phyloP scores from a whole-genome alignment of 495 filamentous ascomycete genomes.

The Penicillium argentinense region DNA sequence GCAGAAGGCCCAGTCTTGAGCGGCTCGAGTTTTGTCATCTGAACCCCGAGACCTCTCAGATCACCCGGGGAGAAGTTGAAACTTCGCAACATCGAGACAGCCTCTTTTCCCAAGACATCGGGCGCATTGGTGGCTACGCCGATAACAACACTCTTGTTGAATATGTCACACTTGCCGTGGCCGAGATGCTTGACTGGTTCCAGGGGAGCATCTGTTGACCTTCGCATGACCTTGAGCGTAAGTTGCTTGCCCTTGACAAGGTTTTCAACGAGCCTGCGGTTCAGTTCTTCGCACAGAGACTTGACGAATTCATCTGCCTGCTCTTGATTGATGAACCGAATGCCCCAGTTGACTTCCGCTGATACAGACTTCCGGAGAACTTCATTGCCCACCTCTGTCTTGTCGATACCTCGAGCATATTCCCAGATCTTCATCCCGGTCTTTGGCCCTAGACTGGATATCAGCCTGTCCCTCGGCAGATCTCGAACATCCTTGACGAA shows the following conservation, averaged over 20 bases:
- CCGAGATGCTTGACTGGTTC: constrained; percentile 94
- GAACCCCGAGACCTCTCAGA: constrained; percentile 82
- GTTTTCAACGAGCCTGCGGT: constrained; percentile 76
- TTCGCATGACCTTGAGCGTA: constrained; percentile 90
- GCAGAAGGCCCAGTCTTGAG: constrained; percentile 50
- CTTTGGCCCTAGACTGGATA: constrained; percentile 77
- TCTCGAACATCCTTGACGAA: constrained; percentile 79
- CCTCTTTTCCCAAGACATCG: constrained; percentile 72
- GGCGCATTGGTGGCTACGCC: constrained; percentile 77
- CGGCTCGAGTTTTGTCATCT: constrained; percentile 88
- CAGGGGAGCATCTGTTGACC: constrained; percentile 80
- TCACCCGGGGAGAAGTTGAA: constrained; percentile 87
- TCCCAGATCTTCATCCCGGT: constrained; percentile 91
- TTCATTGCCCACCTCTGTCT: constrained; percentile 81
- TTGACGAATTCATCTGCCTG: constrained; percentile 89
- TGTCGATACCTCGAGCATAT: constrained; percentile 86
- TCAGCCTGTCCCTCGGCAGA: constrained; percentile 69
- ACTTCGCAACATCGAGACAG: constrained; percentile 76
- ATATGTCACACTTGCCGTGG: constrained; percentile 91
- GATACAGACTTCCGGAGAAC: constrained; percentile 84
- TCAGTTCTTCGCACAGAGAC: constrained; percentile 78
- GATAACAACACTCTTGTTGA: constrained; percentile 80
- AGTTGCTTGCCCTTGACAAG: constrained; percentile 82
- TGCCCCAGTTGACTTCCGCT: constrained; percentile 97
- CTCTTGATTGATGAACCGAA: constrained; percentile 83